Conservation (phyloP, 768 basidiomycete species). For the Suillus fuscotomentosus region DNA sequence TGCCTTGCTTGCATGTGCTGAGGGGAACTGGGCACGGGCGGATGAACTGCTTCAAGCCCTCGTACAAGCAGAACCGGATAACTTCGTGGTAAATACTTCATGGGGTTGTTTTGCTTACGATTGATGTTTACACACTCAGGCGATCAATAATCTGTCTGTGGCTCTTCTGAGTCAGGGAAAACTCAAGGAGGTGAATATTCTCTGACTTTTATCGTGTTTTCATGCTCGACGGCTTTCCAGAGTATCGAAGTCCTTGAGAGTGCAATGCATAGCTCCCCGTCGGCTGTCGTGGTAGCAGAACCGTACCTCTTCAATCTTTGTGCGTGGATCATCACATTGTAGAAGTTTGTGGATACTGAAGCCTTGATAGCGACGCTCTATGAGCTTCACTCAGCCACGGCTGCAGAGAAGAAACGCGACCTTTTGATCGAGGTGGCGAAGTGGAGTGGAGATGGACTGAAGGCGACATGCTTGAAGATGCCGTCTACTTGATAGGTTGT, state of each 20-base stretch:
- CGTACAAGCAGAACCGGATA: constrained; percentile 53
- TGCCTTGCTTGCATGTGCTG: constrained; percentile 62
- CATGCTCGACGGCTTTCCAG: constrained; percentile 31
- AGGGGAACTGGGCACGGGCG: constrained; percentile 68
- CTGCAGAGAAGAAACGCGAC: constrained; percentile 73
- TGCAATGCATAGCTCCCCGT: constrained; percentile 62
- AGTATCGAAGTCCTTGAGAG: constrained; percentile 69
- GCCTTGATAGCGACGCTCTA: constrained; percentile 69
- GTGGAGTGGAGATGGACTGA: constrained; percentile 85
- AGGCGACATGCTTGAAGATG: constrained; percentile 76
- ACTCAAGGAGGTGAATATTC: constrained; percentile 57
- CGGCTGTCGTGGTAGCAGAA: constrained; percentile 71
- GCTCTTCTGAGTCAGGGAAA: constrained; percentile 68
- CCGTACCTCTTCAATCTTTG: constrained; percentile 86
- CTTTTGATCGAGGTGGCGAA: constrained; percentile 75
- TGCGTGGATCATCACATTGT: constrained; percentile 33
- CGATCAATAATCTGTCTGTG: constrained; percentile 77
- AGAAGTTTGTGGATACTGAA: neutral
- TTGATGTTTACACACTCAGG: constrained; percentile 34
- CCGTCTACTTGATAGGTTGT: constrained; percentile 35
- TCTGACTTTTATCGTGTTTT: neutral
- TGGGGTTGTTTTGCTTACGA: neutral
- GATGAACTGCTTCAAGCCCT: constrained; percentile 41
- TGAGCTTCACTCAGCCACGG: constrained; percentile 72
- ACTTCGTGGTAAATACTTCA: constrained; percentile 49